Percentiles rank a stretch among this genome's conserved stretches.
Conservation (phyloP, 768 basidiomycete genomes). For the Omphalotus guepiniiformis region DNA sequence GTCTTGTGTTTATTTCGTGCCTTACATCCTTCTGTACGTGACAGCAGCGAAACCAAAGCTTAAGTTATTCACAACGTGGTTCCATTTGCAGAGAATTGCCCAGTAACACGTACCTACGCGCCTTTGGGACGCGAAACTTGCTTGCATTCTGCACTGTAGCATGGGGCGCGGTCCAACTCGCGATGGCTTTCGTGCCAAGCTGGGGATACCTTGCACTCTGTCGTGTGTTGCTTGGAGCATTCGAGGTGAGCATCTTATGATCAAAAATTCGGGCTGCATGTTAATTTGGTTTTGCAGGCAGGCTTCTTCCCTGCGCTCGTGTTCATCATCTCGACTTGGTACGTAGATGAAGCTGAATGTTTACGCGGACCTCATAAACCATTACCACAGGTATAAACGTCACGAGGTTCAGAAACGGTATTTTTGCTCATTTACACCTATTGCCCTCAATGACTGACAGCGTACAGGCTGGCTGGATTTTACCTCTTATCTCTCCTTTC, state of each 20-base stretch:
- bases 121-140: constrained; percentile 9
- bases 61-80: background rate
- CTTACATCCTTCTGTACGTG: constrained; percentile 13
- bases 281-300: constrained; percentile 26
- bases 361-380: background rate
- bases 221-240: constrained; percentile 12
- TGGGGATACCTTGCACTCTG: constrained; percentile 11
- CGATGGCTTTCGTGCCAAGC: constrained; percentile 12
- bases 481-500: constrained; percentile 37
- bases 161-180: constrained; percentile 15
- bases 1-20: constrained; percentile 15
- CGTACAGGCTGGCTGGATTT: constrained; percentile 39
- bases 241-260: constrained; percentile 7
- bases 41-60: background rate
- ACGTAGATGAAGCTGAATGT: constrained; percentile 6
- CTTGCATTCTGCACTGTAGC: constrained; percentile 12
- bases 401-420: constrained; percentile 49
- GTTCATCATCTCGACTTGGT: constrained; percentile 49
- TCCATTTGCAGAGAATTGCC: constrained; percentile 9
- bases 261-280: background rate
- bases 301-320: constrained; percentile 49
- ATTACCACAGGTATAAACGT: constrained; percentile 37
- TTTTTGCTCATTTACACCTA: background rate
- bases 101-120: constrained; percentile 9
- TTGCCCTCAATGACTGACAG: background rate